Evolutionary conservation across 164 flowering plant genomes (phyloP).

Genomic region (Protea cynaroides): DNA sequence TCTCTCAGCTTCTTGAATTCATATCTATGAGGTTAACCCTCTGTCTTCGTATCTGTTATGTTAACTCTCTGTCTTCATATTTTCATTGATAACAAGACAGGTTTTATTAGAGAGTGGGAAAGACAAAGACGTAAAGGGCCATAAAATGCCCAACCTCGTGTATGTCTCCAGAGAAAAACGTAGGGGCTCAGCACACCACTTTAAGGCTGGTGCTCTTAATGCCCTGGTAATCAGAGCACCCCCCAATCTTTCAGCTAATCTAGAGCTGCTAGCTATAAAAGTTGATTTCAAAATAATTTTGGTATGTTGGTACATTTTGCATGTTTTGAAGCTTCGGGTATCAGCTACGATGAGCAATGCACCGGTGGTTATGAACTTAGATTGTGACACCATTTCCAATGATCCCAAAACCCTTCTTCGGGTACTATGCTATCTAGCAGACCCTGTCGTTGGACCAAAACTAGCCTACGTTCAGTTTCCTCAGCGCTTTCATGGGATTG

Average conservation of each 20-base stretch:
- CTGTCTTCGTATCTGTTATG: too few species aligned
- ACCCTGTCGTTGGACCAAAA: slow-evolving; percentile 11
- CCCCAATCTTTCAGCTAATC: too few species aligned
- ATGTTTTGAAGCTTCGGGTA: slow-evolving; percentile 42
- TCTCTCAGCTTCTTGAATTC: too few species aligned
- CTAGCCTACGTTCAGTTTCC: slow-evolving; percentile 49
- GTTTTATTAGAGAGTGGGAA: slow-evolving; percentile 40
- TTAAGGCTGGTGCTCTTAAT: slow-evolving; percentile 93
- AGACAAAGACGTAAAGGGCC: slow-evolving; percentile 43
- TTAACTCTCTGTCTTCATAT: not conserved
- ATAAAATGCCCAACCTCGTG: slow-evolving; percentile 61
- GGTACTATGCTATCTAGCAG: slow-evolving; percentile 31
- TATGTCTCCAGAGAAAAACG: slow-evolving; percentile 73
- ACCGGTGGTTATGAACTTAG: slow-evolving; percentile 44
- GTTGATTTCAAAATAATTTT: too few species aligned
- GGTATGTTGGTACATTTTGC: not conserved
- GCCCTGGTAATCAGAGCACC: slow-evolving; percentile 39
- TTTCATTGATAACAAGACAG: slow-evolving; percentile 18
- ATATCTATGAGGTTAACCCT: too few species aligned
- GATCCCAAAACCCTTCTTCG: slow-evolving; percentile 38
- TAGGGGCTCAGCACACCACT: slow-evolving; percentile 46
- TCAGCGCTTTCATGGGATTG: slow-evolving; percentile 40
- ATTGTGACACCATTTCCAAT: slow-evolving; percentile 54
- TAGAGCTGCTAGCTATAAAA: too few species aligned
- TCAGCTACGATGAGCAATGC: slow-evolving; percentile 59